These are phyloP conservation scores for Fraxinus latifolia DNA, from an alignment of 305 asterid genomes.

Conservation along the genomic window DNA sequence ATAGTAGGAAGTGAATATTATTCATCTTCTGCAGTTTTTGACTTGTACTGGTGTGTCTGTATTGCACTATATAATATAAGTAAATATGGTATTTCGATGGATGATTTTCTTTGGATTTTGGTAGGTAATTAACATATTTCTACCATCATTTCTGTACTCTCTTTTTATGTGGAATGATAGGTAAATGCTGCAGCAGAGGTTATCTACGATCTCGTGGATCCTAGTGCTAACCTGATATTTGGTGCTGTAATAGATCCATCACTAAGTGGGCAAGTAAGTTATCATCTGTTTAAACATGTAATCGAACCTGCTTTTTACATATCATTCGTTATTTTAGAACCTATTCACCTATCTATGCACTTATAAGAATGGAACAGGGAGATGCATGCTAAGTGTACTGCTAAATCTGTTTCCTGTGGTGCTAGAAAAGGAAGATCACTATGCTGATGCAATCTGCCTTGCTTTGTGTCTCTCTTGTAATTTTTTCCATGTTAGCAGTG, in stretches of 20 bases:
- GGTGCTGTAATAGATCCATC: conserved; percentile 96
- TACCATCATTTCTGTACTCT: not conserved
- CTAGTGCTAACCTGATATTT: conserved; percentile 90
- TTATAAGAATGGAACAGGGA: not conserved
- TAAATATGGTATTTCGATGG: not conserved
- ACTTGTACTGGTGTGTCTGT: not conserved
- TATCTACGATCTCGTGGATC: conserved; percentile 96
- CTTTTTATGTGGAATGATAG: conserved; percentile 35
- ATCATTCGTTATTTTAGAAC: not conserved
- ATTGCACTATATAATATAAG: not conserved
- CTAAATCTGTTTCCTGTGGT: not conserved
- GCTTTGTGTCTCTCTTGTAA: not conserved
- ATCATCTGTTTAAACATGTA: not conserved
- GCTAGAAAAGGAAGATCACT: not conserved
- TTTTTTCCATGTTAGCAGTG: not conserved
- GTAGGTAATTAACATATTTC: not conserved
- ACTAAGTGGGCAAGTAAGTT: conserved; percentile 84
- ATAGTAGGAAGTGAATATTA: not conserved
- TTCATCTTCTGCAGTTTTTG: not conserved
- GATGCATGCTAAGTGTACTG: not conserved
- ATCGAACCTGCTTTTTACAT: not conserved
- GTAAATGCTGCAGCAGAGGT: conserved; percentile 99
- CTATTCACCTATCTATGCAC: not conserved
- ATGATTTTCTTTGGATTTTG: not conserved
- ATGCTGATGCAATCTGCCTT: not conserved